Evolutionary conservation across 176 grass and related monocot genomes (phyloP), one percentile per base, ranked within the genome.

Genomic region (Oropetium thomaeum): DNA sequence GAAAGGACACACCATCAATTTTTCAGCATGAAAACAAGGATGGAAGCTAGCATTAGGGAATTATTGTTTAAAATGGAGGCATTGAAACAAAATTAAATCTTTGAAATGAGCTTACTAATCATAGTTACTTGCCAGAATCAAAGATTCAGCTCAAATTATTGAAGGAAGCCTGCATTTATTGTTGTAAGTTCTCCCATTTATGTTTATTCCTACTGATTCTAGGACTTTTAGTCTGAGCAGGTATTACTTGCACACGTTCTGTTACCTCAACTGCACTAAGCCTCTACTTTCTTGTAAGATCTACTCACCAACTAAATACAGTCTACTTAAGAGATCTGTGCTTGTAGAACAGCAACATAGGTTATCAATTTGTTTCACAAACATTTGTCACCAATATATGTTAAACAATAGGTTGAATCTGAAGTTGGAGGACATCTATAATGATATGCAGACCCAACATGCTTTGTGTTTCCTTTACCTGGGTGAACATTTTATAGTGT

Each of bases 11-110:
- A 94, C 63, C 80, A 79, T 23, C 76, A 87, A 62, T 98, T 87
- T 82, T 82, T 82, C 23, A 87, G 79, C 78, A 85, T 92, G 86
- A 98, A 92, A 83, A 87, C 86, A 51, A 87, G 88, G 80, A 98
- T 98, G 96, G 84, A 88, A 74, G 67, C 70, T 79, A 83, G 85
- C 74, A 92, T 98, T 31, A 86, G 84, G 81, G 84, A 94, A 73
- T 81, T 98, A 45, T 79, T 98, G 62, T 72, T 91, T 73, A 98
- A 98, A 89, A 92, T 98, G 86, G 96, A 94, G 45, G 75, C 81
- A 35, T 30, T 89, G 61, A 98, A 83, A 79, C 81, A 88, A 49
- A 92, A 92, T 71, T 85, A 75, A 74, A 88, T 73, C 41, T 65
- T 51, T 87, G 74, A 79, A 74, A 27, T 69, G 34, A 68, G 74